Evolutionary conservation across 192 early-diverging fungal species (phyloP), one percentile per base, ranked within the genome.

Genomic region (Linderina pennispora): DNA sequence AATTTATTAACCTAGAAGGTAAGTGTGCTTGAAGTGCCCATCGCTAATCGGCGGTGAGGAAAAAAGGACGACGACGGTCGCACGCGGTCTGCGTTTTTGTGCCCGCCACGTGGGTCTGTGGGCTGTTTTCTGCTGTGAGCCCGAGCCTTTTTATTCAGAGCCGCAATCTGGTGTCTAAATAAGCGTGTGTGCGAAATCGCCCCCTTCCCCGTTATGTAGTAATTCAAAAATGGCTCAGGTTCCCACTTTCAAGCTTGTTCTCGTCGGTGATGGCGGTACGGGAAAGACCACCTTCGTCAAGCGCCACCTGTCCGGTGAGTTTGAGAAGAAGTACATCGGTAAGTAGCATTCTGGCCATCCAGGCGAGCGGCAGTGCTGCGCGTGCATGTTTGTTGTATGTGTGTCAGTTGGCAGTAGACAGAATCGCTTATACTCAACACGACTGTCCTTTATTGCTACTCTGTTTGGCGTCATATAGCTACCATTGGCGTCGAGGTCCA

Each of bases 281-380:
- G 97, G 97, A 57, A 99, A 99, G 82, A 99, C 97, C 52, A 99
- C 97, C 54, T 99, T 99, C 63, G 97, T 99, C 58, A 99, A 99
- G 84, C 93, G 97, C 60, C 97, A 99, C 62, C 86, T 90, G 76
- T 93, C 93, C 48, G 97, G 97, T 62, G 97, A 99, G 82, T 99
- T 97, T 58, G 97, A 99, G 75, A 99, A 99, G 92, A 96, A 94
- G 77, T 99, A 99, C 76, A 84, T 99, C 62, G 69, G 69, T 72
- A 72, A 50, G 69, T 53, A 23, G 32, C 17, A 11, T 25, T 46
- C n/a, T 28, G 23, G n/a, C 14, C 8, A 2, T 18, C 3, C n/a
- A 11, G 20, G 8, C 31, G 15, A 18, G 31, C 20, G 47, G 11
- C 6, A 5, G 28, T 11, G 28, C 6, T 31, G 5, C 11, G 6